These are phyloP conservation scores for Nepenthes gracilis DNA, from an alignment of 148 eudicot species.

Conservation along the genomic window DNA sequence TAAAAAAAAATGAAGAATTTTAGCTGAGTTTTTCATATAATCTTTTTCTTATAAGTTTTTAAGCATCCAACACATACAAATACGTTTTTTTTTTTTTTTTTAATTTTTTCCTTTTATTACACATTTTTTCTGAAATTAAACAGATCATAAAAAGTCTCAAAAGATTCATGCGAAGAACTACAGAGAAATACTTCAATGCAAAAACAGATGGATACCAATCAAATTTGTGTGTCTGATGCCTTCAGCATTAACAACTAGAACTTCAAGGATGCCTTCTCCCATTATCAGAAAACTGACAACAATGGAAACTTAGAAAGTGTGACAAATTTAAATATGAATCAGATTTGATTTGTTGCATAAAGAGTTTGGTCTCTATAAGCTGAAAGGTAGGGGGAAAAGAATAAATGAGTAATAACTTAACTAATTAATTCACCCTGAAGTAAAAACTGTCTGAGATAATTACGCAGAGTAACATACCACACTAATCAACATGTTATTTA, in stretches of 20 bases:
- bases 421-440: slow-evolving; percentile 6
- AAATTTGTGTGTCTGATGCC: slow-evolving; percentile 48
- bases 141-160: too few species aligned
- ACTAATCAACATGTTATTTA: not conserved
- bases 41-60: too few species aligned
- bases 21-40: too few species aligned
- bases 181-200: not conserved
- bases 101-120: not conserved
- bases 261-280: slow-evolving; percentile 63
- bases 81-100: too few species aligned
- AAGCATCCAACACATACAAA: too few species aligned
- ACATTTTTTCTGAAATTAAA: not conserved
- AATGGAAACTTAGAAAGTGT: not conserved
- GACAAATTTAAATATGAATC: not conserved
- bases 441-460: not conserved
- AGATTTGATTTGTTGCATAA: slow-evolving; percentile 4
- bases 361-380: slow-evolving; percentile 1
- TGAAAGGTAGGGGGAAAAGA: slow-evolving; percentile 2
- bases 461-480: slow-evolving; percentile 1
- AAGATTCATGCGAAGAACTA: not conserved
- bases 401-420: slow-evolving; percentile 3
- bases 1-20: too few species aligned
- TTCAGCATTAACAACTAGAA: slow-evolving; percentile 57
- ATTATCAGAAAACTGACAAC: slow-evolving; percentile 13
- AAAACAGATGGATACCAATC: slow-evolving; percentile 30